Conservation (phyloP, 140 eudicot genomes). For the Anethum foeniculum region DNA sequence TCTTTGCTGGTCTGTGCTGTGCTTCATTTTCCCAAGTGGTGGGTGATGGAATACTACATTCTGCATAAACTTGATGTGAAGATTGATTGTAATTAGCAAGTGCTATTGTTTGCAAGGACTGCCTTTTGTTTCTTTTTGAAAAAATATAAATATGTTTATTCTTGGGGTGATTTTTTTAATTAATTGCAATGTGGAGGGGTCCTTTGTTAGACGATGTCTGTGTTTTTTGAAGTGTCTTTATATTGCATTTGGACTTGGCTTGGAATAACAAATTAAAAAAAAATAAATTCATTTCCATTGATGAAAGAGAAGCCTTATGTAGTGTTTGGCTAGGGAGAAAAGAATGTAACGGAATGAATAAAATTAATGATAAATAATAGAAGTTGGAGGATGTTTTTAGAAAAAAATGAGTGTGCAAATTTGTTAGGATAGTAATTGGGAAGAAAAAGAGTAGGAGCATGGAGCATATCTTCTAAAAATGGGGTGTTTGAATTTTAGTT, state of each 20-base stretch:
- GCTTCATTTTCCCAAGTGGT: background rate
- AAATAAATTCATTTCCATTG: background rate
- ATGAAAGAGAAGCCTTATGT: background rate
- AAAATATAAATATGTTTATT: background rate
- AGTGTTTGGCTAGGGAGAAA: too few species aligned
- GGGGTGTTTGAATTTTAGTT: too few species aligned
- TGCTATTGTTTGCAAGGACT: background rate
- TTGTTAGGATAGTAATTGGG: too few species aligned
- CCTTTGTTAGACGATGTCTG: background rate
- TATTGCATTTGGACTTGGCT: background rate
- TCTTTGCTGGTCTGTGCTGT: background rate
- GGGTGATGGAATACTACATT: background rate
- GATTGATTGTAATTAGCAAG: conserved; percentile 6
- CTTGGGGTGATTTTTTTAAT: background rate
- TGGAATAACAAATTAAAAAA: too few species aligned
- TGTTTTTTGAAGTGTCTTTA: background rate
- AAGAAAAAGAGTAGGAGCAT: too few species aligned
- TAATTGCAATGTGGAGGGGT: background rate
- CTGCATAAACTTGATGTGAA: background rate
- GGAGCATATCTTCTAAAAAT: too few species aligned
- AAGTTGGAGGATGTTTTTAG: too few species aligned
- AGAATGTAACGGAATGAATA: too few species aligned
- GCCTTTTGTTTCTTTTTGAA: background rate
- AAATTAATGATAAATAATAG: too few species aligned
- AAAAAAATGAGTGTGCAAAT: too few species aligned